phyloP scores from a whole-genome alignment of 345 rosid species.

The Populus alba region DNA sequence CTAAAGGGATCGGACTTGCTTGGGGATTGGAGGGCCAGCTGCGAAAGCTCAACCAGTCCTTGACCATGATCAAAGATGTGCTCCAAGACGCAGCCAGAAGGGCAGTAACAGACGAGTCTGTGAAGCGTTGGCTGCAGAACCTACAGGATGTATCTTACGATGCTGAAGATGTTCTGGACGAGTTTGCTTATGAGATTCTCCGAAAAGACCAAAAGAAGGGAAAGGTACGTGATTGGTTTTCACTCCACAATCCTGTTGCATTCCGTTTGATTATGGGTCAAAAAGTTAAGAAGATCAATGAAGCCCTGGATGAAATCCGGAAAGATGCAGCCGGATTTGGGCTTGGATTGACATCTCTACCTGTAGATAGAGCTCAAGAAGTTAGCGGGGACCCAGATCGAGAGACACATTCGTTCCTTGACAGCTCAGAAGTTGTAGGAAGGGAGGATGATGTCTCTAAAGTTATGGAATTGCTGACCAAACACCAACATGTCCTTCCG shows the following conservation, averaged over 20 bases:
- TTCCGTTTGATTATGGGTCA: not conserved
- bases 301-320: not conserved
- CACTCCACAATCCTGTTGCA: not conserved
- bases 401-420: not conserved
- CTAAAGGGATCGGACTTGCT: not conserved
- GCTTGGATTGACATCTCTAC: not conserved
- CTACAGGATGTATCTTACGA: too few species aligned
- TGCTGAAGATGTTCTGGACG: too few species aligned
- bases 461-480: not conserved
- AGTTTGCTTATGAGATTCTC: too few species aligned
- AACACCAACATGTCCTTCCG: not conserved
- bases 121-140: too few species aligned
- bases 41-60: too few species aligned
- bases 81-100: too few species aligned
- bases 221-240: not conserved
- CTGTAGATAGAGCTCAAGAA: not conserved
- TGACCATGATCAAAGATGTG: too few species aligned
- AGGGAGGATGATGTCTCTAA: constrained; percentile 12
- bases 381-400: not conserved
- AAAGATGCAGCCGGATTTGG: not conserved
- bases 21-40: too few species aligned
- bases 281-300: not conserved
- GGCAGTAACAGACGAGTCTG: too few species aligned
- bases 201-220: too few species aligned
- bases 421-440: constrained; percentile 11